Percentiles rank a stretch among this genome's conserved stretches.
Evolutionary conservation across 768 basidiomycete genomes (phyloP).

Genomic region (Pilatotrama ljubarskyi): DNA sequence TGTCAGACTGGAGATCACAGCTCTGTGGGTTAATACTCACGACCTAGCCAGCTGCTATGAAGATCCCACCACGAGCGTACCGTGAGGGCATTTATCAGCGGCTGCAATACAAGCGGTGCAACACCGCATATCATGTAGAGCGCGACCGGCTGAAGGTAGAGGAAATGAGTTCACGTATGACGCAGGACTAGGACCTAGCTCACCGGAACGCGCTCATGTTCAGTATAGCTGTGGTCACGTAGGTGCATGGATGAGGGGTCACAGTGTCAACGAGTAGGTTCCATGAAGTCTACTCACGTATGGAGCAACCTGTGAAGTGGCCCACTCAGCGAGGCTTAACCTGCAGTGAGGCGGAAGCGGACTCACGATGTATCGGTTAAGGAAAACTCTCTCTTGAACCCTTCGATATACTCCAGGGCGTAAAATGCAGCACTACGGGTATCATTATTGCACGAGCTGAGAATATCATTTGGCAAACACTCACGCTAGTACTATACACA

Average conservation of each 20-base stretch:
- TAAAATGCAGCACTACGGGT: conserved; percentile 57
- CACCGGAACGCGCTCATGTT: conserved; percentile 79
- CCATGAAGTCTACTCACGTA: conserved; percentile 33
- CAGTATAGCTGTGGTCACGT: conserved; percentile 50
- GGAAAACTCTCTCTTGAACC: conserved; percentile 79
- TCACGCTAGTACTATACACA: conserved; percentile 69
- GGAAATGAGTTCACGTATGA: background rate
- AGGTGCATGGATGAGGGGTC: background rate
- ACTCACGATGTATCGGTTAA: conserved; percentile 74
- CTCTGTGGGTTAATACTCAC: conserved; percentile 30
- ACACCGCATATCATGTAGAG: conserved; percentile 47
- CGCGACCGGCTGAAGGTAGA: conserved; percentile 8
- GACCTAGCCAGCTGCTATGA: conserved; percentile 62
- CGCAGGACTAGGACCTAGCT: conserved; percentile 24
- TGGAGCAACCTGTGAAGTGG: conserved; percentile 32
- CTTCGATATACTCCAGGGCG: conserved; percentile 61
- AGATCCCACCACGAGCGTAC: conserved; percentile 88
- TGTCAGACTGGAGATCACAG: background rate
- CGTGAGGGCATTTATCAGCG: conserved; percentile 67
- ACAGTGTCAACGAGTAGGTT: background rate
- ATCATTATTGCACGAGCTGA: background rate
- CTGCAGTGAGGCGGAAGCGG: background rate
- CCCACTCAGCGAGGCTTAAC: too few relatives aligned
- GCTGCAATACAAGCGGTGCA: conserved; percentile 69
- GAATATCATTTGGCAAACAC: conserved; percentile 25